phyloP scores from a whole-genome alignment of 192 early-diverging fungal species.

The Rhizophagus sp. region DNA sequence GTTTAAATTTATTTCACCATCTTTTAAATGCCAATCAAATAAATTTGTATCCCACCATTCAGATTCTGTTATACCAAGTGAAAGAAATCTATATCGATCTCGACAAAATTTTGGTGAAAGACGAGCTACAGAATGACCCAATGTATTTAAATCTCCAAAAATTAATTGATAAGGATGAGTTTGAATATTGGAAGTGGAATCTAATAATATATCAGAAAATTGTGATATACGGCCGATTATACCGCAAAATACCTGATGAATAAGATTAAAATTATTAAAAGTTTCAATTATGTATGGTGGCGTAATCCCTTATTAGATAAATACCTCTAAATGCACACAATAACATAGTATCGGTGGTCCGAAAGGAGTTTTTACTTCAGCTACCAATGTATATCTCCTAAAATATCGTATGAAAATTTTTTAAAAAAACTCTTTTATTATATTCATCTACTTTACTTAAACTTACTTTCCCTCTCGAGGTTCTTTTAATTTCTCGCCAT shows the following conservation, averaged over 20 bases:
- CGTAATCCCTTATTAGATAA: background rate
- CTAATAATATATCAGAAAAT: slow-evolving; percentile 68
- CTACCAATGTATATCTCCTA: slow-evolving; percentile 65
- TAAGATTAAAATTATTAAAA: background rate
- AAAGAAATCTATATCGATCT: slow-evolving; percentile 67
- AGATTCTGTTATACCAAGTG: slow-evolving; percentile 63
- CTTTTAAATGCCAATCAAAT: slow-evolving; percentile 47
- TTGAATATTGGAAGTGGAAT: slow-evolving; percentile 44
- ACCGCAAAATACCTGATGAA: slow-evolving; percentile 61
- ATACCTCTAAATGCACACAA: slow-evolving; percentile 71
- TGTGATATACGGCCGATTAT: slow-evolving; percentile 67
- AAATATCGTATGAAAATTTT: background rate
- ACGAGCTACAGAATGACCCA: slow-evolving; percentile 74
- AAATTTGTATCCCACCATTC: slow-evolving; percentile 72
- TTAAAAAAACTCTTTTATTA: too few species aligned
- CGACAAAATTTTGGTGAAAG: slow-evolving; percentile 62
- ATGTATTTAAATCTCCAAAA: slow-evolving; percentile 79
- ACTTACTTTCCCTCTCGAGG: slow-evolving; percentile 63
- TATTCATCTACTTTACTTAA: too few species aligned
- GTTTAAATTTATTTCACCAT: slow-evolving; percentile 45
- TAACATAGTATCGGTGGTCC: slow-evolving; percentile 65
- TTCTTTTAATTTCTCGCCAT: slow-evolving; percentile 61
- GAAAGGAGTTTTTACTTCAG: slow-evolving; percentile 50
- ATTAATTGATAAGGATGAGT: slow-evolving; percentile 67
- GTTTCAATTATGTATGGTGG: background rate